phyloP scores from a whole-genome alignment of 495 filamentous ascomycete species.

The Bacidia gigantensis region DNA sequence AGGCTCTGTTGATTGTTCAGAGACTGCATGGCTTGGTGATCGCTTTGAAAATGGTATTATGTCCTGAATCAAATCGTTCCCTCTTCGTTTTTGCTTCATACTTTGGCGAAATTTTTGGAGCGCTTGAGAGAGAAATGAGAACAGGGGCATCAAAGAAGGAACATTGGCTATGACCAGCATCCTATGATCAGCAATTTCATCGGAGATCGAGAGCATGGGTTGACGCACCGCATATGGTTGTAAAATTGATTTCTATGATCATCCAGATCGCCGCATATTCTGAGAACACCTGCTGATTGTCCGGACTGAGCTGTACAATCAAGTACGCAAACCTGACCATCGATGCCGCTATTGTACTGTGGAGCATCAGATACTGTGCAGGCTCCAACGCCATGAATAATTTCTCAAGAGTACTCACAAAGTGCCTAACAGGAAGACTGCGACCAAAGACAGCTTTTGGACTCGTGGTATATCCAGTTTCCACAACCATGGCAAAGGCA shows the following conservation, averaged over 20 bases:
- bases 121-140: neutral
- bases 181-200: neutral
- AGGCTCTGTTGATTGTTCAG: neutral
- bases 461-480: slow-evolving; percentile 22
- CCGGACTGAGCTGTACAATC: neutral
- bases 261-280: neutral
- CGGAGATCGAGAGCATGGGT: neutral
- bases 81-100: neutral
- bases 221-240: slow-evolving; percentile 12
- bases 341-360: slow-evolving; percentile 7
- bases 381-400: neutral
- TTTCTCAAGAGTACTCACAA: slow-evolving; percentile 9
- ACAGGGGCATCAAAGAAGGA: neutral
- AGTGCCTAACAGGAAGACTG: slow-evolving; percentile 8
- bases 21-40: neutral
- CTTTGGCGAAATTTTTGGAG: neutral
- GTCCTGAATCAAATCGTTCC: neutral
- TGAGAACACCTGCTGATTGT: neutral
- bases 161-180: neutral
- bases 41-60: neutral
- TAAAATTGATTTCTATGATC: slow-evolving; percentile 2
- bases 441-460: slow-evolving; percentile 18
- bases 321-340: slow-evolving; percentile 4
- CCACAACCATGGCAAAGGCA: slow-evolving; percentile 32
- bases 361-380: neutral